A percentile compares a stretch with the other conserved stretches of the same genome.
Evolutionary conservation across 192 early-diverging fungal species (phyloP).

Genomic region (Gorgonomyces haynaldii): DNA sequence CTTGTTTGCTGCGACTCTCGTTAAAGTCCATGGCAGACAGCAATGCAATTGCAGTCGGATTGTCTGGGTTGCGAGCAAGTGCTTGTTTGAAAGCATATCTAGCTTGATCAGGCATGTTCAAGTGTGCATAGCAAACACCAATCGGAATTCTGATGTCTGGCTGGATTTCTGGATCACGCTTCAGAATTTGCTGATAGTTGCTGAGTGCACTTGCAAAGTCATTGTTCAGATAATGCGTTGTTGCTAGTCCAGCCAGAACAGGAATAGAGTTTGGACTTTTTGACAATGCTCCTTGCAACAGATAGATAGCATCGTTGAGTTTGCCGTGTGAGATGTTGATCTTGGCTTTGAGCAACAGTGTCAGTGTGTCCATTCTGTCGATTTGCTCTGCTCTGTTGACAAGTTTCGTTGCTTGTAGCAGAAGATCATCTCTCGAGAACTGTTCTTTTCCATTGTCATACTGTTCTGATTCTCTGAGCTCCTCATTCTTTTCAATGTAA

Average conservation of each 20-base stretch:
- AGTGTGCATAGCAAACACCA: slow-evolving; percentile 71
- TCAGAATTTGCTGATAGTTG: slow-evolving; percentile 66
- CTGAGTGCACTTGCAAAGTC: slow-evolving; percentile 58
- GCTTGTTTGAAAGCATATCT: slow-evolving; percentile 59
- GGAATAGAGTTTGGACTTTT: slow-evolving; percentile 30
- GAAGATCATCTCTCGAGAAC: slow-evolving; percentile 26
- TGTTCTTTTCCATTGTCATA: slow-evolving; percentile 9
- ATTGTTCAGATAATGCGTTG: neutral
- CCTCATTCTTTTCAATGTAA: slow-evolving; percentile 57
- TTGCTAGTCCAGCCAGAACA: slow-evolving; percentile 49
- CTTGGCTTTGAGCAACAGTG: slow-evolving; percentile 44
- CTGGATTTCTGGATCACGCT: slow-evolving; percentile 38
- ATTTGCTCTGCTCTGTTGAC: slow-evolving; percentile 68
- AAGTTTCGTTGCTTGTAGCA: slow-evolving; percentile 59
- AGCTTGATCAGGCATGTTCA: slow-evolving; percentile 57
- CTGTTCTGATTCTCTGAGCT: neutral
- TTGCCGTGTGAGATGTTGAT: neutral
- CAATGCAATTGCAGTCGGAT: slow-evolving; percentile 58
- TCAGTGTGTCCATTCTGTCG: slow-evolving; percentile 51
- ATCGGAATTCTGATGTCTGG: slow-evolving; percentile 74
- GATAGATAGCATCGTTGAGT: slow-evolving; percentile 41
- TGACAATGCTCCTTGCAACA: slow-evolving; percentile 37
- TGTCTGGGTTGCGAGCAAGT: slow-evolving; percentile 48
- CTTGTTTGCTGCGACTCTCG: slow-evolving; percentile 25
- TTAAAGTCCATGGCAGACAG: slow-evolving; percentile 76